Evolutionary conservation across 306 rosid genomes (phyloP), one percentile per base, ranked within the genome.

Genomic region (Corylus americana): DNA sequence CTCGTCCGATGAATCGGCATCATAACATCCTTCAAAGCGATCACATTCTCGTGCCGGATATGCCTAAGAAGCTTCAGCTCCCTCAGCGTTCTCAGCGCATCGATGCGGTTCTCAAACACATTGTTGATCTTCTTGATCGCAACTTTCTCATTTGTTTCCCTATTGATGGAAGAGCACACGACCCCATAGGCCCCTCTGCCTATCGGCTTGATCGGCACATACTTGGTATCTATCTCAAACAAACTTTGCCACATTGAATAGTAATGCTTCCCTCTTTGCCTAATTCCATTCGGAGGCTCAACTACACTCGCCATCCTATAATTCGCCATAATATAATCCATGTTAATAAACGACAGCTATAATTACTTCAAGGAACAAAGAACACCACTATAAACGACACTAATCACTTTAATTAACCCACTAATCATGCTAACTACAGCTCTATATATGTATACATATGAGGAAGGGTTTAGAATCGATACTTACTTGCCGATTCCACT

Each of bases 121-220:
- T 90, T 94, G 51, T 86, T 77, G 76, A 92, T 94, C 89, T 90
- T 94, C 91, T 94, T 94, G 76, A 94, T 92, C 14, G 97, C 95
- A 77, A 92, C 92, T 83, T 77, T 94, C 91, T 94, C 97, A 73
- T 85, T 82, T 29, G 97, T 94, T 80, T 87, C 92, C 76, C 81
- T 79, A 5, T 92, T 94, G 74, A 92, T 79, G 55, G 97, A 90
- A 17, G 97, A 94, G 83, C 97, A 92, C 44, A 94, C 98, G 16
- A 94, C 86, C 1, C 97, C 98, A 10, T 90, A 92, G 4, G 97
- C 88, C 68, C 97, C 97, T 86, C 87, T 83, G 62, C 98, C 97
- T 16, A 94, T 89, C 5, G 92, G 93, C 67, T 90, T 92, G 82
- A 94, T 92, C 1, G 97, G 93, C 70, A 90, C 81, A 50, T 92